Percentiles rank a stretch among this genome's conserved stretches.
phyloP scores from a whole-genome alignment of 345 rosid genomes.

The Triadica sebifera region DNA sequence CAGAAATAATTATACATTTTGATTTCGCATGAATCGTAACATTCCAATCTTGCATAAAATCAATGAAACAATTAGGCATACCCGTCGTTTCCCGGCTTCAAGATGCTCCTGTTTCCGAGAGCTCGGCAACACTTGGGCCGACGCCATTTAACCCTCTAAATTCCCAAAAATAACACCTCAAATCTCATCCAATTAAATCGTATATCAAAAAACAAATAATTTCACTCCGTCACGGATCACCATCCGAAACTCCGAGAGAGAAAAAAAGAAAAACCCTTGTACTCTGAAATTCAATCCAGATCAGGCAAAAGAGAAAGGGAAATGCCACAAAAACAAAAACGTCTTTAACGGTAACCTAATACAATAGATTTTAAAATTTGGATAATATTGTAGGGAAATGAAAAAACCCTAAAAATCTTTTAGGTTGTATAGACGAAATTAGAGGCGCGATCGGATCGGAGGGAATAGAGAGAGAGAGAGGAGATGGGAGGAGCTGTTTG shows the following conservation, averaged over 20 bases:
- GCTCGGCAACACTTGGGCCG: conserved; percentile 65
- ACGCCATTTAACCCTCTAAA: conserved; percentile 59
- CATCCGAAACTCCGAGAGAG: neutral
- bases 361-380: neutral
- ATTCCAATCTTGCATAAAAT: too few species aligned
- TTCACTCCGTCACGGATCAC: neutral
- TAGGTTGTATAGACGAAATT: neutral
- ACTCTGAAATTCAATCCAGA: neutral
- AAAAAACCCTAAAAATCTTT: neutral
- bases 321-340: neutral
- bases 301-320: neutral
- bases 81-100: conserved; percentile 96
- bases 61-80: conserved; percentile 15
- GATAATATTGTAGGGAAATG: neutral
- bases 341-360: conserved; percentile 1
- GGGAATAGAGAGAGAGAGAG: too few species aligned
- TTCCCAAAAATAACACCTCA: too few species aligned
- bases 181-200: too few species aligned
- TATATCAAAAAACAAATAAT: neutral
- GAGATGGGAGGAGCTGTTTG: neutral
- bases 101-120: conserved; percentile 70
- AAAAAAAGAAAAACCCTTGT: neutral
- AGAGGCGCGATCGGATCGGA: neutral
- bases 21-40: too few species aligned
- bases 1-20: too few species aligned